These are phyloP conservation scores for Malus domestica DNA, from an alignment of 306 rosid species.

Conservation along the genomic window DNA sequence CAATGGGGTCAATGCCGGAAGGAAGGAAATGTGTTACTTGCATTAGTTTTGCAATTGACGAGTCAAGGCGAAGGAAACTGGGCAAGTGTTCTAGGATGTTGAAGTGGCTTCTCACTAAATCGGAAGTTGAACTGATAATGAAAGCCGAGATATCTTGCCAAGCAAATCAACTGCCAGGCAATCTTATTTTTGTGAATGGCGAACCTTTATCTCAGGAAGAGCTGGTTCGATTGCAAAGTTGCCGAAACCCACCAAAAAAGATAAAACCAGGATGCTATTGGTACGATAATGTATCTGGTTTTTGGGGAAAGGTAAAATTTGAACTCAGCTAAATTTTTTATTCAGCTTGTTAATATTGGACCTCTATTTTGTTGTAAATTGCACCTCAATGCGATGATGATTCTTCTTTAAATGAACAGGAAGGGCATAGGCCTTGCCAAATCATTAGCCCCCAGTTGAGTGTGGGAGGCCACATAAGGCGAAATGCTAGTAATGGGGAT, in stretches of 20 bases:
- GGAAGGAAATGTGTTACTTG: constrained; percentile 75
- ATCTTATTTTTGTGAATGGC: constrained; percentile 41
- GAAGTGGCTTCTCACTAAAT: constrained; percentile 36
- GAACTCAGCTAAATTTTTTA: background rate
- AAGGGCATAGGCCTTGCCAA: constrained; percentile 53
- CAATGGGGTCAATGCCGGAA: constrained; percentile 86
- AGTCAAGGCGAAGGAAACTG: constrained; percentile 35
- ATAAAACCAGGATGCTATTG: constrained; percentile 67
- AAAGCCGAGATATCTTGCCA: constrained; percentile 37
- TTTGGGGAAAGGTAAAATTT: constrained; percentile 75
- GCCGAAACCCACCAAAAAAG: constrained; percentile 54
- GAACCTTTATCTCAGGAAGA: constrained; percentile 41
- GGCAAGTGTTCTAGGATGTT: constrained; percentile 58
- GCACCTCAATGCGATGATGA: constrained; percentile 7
- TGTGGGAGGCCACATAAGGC: constrained; percentile 41
- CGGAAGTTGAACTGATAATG: constrained; percentile 37
- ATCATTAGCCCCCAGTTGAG: constrained; percentile 48
- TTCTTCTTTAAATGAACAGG: constrained; percentile 39
- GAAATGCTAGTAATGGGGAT: constrained; percentile 59
- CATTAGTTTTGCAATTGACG: constrained; percentile 50
- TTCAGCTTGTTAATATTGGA: background rate
- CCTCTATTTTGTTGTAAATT: background rate
- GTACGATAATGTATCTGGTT: constrained; percentile 73
- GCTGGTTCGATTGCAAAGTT: constrained; percentile 29
- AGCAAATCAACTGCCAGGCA: constrained; percentile 49